phyloP scores from a whole-genome alignment of 257 asterid species.

The Petunia secreta region DNA sequence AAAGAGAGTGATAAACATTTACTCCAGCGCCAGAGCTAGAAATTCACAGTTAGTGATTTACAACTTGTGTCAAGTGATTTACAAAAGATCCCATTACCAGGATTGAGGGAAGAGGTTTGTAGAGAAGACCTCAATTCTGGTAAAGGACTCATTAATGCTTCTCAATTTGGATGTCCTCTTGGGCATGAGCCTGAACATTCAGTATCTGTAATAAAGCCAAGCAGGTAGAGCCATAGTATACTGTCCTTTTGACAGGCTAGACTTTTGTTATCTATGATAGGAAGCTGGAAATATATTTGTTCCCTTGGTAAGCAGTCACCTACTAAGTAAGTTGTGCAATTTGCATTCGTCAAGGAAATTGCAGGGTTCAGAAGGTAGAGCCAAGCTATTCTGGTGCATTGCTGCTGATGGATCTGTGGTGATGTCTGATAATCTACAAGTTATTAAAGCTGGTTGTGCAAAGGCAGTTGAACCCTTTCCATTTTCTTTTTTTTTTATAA shows the following conservation, averaged over 20 bases:
- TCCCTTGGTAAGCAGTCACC: slow-evolving; percentile 53
- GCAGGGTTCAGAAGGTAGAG: slow-evolving; percentile 77
- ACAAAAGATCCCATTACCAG: slow-evolving; percentile 15
- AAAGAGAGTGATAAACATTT: slow-evolving; percentile 29
- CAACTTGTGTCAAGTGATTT: not conserved
- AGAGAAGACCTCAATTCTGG: not conserved
- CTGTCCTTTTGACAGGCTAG: slow-evolving; percentile 32
- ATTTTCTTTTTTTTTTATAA: too few relatives aligned
- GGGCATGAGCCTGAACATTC: not conserved
- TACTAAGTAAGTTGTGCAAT: not conserved
- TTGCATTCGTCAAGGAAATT: not conserved
- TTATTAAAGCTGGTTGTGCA: slow-evolving; percentile 72
- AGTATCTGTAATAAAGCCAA: not conserved
- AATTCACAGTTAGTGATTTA: not conserved
- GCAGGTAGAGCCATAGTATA: not conserved
- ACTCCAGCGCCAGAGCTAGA: slow-evolving; percentile 3
- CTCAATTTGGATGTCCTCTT: slow-evolving; percentile 16
- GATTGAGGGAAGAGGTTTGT: not conserved
- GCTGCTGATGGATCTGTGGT: slow-evolving; percentile 82
- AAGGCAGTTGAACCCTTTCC: slow-evolving; percentile 83
- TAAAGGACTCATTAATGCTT: not conserved
- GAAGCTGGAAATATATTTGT: slow-evolving; percentile 60
- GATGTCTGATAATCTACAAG: slow-evolving; percentile 66
- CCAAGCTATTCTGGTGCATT: slow-evolving; percentile 74
- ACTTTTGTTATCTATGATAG: slow-evolving; percentile 70